Percentiles rank a stretch among this genome's conserved stretches.
phyloP scores from a whole-genome alignment of 371 early-diverging fungal species.

The Mucor ambiguus region DNA sequence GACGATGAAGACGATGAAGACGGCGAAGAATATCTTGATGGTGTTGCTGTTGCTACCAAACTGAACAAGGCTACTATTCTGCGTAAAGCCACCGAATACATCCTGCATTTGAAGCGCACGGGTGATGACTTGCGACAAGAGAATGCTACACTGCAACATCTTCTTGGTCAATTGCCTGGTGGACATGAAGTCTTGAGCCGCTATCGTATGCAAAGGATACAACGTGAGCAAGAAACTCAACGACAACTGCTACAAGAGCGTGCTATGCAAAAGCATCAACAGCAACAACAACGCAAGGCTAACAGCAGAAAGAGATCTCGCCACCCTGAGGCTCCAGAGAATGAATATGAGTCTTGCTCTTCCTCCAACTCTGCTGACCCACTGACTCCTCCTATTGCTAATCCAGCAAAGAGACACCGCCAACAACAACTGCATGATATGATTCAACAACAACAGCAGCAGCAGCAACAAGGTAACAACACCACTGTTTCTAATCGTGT shows the following conservation, averaged over 20 bases:
- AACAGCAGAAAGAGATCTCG: conserved; percentile 27
- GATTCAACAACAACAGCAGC: not conserved
- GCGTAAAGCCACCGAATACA: conserved; percentile 89
- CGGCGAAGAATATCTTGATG: conserved; percentile 61
- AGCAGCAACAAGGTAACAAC: not conserved
- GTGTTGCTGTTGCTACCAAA: conserved; percentile 70
- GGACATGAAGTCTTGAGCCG: conserved; percentile 49
- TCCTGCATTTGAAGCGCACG: conserved; percentile 67
- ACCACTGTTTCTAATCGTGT: conserved; percentile 32
- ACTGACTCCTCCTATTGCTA: conserved; percentile 6
- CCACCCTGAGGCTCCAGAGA: not conserved
- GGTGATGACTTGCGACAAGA: conserved; percentile 53
- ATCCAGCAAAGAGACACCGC: not conserved
- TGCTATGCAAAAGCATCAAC: conserved; percentile 26
- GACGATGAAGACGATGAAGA: conserved; percentile 49
- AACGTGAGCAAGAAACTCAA: conserved; percentile 41
- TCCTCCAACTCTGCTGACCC: conserved; percentile 13
- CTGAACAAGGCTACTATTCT: conserved; percentile 92
- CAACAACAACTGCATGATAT: not conserved
- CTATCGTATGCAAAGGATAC: conserved; percentile 35
- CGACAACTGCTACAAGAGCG: conserved; percentile 27
- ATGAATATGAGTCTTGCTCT: conserved; percentile 22
- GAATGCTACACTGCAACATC: conserved; percentile 53
- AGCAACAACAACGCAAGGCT: conserved; percentile 30
- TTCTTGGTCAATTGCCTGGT: conserved; percentile 59